Conservation (phyloP, 768 basidiomycete species). For the Fistulinella prunicolor region DNA sequence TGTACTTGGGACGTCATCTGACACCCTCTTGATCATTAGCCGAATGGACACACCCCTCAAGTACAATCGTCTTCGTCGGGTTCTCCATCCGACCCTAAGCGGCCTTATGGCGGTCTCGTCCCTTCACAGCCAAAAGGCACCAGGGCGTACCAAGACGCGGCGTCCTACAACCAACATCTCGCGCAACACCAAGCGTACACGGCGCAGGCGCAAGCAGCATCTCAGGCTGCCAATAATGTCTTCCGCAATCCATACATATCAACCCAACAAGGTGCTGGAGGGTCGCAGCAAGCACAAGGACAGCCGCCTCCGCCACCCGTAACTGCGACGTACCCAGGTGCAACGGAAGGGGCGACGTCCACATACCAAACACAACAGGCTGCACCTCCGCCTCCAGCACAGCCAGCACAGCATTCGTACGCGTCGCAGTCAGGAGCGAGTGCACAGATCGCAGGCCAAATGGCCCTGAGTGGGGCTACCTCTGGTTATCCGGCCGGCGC, state of each 20-base stretch:
- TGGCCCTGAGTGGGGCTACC: too few relatives aligned
- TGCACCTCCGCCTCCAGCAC: slow-evolving; percentile 27
- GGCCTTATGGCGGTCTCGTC: slow-evolving; percentile 91
- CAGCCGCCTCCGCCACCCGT: slow-evolving; percentile 8
- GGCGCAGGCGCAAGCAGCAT: slow-evolving; percentile 75
- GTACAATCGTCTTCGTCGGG: slow-evolving; percentile 31
- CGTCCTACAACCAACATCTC: slow-evolving; percentile 91
- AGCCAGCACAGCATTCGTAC: slow-evolving; percentile 24
- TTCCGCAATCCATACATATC: slow-evolving; percentile 83
- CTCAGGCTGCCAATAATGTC: slow-evolving; percentile 64
- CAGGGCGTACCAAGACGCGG: slow-evolving; percentile 87
- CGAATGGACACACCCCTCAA: slow-evolving; percentile 43
- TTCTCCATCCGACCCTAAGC: slow-evolving; percentile 61
- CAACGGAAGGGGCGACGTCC: slow-evolving; percentile 12
- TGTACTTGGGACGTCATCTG: slow-evolving; percentile 5
- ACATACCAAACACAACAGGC: slow-evolving; percentile 27
- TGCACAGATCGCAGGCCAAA: slow-evolving; percentile 19
- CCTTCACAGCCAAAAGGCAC: slow-evolving; percentile 85
- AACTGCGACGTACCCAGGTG: slow-evolving; percentile 24
- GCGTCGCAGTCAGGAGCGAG: slow-evolving; percentile 23
- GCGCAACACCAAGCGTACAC: slow-evolving; percentile 93
- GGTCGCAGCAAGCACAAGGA: slow-evolving; percentile 27
- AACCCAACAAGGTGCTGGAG: slow-evolving; percentile 39
- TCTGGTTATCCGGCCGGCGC: slow-evolving; percentile 19
- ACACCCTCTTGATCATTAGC: slow-evolving; percentile 34